Conservation (phyloP, 129 eudicot genomes). For the Flaveria linearis region DNA sequence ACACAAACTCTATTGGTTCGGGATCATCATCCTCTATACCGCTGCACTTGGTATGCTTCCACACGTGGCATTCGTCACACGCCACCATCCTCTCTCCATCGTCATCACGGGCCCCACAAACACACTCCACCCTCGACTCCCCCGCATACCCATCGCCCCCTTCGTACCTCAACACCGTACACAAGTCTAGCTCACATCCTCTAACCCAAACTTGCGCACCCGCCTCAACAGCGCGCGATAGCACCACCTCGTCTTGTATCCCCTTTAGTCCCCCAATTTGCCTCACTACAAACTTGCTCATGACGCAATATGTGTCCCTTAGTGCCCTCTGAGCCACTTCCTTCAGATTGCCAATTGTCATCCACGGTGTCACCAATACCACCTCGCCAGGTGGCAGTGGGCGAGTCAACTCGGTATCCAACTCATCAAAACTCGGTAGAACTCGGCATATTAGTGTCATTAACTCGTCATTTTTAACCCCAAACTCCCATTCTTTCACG, state of each 20-base stretch:
- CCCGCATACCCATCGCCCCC: conserved; percentile 49
- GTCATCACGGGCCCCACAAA: conserved; percentile 55
- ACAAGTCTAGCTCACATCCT: conserved; percentile 72
- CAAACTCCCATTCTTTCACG: conserved; percentile 65
- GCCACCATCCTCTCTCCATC: conserved; percentile 71
- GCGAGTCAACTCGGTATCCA: conserved; percentile 56
- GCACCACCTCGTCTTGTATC: conserved; percentile 45
- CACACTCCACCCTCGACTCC: conserved; percentile 43
- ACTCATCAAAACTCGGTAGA: conserved; percentile 71
- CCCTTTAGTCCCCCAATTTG: conserved; percentile 72
- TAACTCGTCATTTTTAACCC: conserved; percentile 25
- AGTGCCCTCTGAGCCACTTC: conserved; percentile 56
- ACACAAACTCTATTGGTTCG: conserved; percentile 44
- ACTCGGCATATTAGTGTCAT: conserved; percentile 60
- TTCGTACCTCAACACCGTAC: conserved; percentile 56
- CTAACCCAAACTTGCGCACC: conserved; percentile 75
- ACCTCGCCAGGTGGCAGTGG: conserved; percentile 67
- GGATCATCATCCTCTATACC: conserved; percentile 56
- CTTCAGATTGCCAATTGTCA: conserved; percentile 55
- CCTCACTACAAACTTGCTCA: conserved; percentile 61
- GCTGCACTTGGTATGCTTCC: conserved; percentile 60
- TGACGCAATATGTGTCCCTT: conserved; percentile 68
- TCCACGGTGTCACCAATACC: conserved; percentile 57
- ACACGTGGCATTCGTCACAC: conserved; percentile 63
- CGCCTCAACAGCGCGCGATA: conserved; percentile 48